A percentile compares a stretch with the other conserved stretches of the same genome.
phyloP scores from a whole-genome alignment of 495 filamentous ascomycete genomes.

The Trypethelium eluteriae region DNA sequence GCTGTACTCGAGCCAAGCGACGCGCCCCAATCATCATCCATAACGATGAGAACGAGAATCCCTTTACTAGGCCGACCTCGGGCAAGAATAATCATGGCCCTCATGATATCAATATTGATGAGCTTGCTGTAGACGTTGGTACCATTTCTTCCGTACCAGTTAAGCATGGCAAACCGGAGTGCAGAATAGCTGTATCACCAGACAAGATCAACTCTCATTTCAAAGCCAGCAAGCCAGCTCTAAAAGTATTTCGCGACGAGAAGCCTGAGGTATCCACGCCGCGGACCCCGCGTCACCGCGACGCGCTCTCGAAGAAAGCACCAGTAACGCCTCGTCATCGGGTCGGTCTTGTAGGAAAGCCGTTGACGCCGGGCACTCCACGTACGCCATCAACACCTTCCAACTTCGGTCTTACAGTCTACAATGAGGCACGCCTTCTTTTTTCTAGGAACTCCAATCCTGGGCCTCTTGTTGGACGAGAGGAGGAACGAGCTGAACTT shows the following conservation, averaged over 20 bases:
- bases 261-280: constrained; percentile 39
- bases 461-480: constrained; percentile 70
- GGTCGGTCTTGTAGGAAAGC: constrained; percentile 49
- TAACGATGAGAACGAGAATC: constrained; percentile 50
- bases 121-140: constrained; percentile 16
- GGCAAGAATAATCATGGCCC: constrained; percentile 17
- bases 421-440: constrained; percentile 76
- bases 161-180: constrained; percentile 31
- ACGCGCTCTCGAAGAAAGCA: constrained; percentile 54
- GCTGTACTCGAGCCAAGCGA: constrained; percentile 53
- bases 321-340: constrained; percentile 65
- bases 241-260: constrained; percentile 22
- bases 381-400: constrained; percentile 57
- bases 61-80: constrained; percentile 33
- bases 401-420: constrained; percentile 57
- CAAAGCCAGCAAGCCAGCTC: constrained; percentile 24
- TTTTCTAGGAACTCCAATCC: constrained; percentile 75
- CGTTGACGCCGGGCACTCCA: constrained; percentile 48
- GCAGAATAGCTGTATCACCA: constrained; percentile 27
- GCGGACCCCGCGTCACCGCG: constrained; percentile 58
- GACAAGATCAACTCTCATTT: constrained; percentile 31
- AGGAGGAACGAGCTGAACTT: constrained; percentile 67
- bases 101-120: constrained; percentile 34
- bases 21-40: constrained; percentile 43
- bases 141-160: constrained; percentile 20